Conservation (phyloP, 139 green algal genomes). For the Micromonas pusilla region DNA sequence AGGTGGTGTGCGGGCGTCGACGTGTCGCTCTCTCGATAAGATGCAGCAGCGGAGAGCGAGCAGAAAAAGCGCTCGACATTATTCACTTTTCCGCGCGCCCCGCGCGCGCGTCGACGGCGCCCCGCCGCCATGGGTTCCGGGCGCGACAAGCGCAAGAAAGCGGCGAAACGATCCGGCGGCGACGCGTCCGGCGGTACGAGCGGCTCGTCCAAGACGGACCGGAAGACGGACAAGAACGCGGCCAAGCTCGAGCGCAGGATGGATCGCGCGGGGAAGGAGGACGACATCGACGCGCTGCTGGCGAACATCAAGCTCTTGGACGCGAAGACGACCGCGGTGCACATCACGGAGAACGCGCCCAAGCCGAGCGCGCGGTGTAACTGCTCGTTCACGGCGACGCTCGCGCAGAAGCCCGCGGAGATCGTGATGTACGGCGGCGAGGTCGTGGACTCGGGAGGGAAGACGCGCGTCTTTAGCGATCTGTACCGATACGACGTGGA, state of each 20-base stretch:
- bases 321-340: background rate
- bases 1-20: too few species aligned
- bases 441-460: slow-evolving; percentile 66
- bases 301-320: slow-evolving; percentile 7
- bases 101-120: background rate
- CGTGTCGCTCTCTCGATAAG: too few species aligned
- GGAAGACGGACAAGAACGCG: slow-evolving; percentile 58
- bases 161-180: slow-evolving; percentile 28
- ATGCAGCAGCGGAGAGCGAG: too few species aligned
- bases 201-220: slow-evolving; percentile 71
- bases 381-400: background rate
- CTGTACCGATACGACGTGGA: slow-evolving; percentile 74
- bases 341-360: background rate
- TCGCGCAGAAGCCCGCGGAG: slow-evolving; percentile 39
- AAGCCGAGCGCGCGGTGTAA: background rate
- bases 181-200: background rate
- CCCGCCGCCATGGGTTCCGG: slow-evolving; percentile 55
- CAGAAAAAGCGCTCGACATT: too few species aligned
- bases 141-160: slow-evolving; percentile 70
- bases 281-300: slow-evolving; percentile 84
- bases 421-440: slow-evolving; percentile 90
- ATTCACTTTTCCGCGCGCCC: too few species aligned
- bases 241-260: slow-evolving; percentile 33
- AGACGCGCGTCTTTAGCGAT: slow-evolving; percentile 79
- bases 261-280: slow-evolving; percentile 50